These are phyloP conservation scores for Candida sanyaensis DNA, from an alignment of 1,139 yeast genomes.

Conservation along the genomic window DNA sequence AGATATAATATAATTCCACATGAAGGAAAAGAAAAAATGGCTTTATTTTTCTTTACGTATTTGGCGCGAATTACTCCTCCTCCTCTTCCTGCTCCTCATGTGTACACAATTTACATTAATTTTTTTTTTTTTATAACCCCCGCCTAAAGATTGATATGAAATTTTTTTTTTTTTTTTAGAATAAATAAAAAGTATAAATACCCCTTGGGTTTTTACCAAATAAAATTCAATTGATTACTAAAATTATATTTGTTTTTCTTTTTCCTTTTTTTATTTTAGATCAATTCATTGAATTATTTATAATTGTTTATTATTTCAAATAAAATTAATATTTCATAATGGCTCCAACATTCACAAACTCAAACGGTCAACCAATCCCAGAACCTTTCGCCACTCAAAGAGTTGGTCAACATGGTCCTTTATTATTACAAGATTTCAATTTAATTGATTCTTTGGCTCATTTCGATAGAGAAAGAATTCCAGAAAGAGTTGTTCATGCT, in stretches of 20 bases:
- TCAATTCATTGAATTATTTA: not conserved
- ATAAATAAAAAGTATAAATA: not conserved
- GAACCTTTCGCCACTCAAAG: conserved; percentile 75
- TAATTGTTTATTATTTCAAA: too few relatives aligned
- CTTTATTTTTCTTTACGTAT: too few relatives aligned
- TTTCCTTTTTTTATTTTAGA: not conserved
- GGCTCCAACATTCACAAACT: conserved; percentile 59
- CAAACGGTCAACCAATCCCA: conserved; percentile 73
- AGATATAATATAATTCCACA: too few relatives aligned
- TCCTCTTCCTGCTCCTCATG: too few relatives aligned
- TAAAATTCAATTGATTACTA: not conserved
- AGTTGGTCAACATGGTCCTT: conserved; percentile 73
- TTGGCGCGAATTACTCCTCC: too few relatives aligned
- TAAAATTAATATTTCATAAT: conserved; percentile 10
- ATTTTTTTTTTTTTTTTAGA: too few relatives aligned
- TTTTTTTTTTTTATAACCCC: too few relatives aligned
- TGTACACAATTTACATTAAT: too few relatives aligned
- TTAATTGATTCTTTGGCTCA: conserved; percentile 77
- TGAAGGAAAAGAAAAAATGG: too few relatives aligned
- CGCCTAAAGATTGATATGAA: too few relatives aligned
- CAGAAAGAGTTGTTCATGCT: conserved; percentile 90
- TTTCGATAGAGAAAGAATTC: conserved; percentile 85
- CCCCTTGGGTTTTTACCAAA: not conserved
- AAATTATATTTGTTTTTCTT: not conserved
- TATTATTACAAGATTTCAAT: conserved; percentile 77